Percentiles rank a stretch among this genome's conserved stretches.
Conservation (phyloP, 2,329 filamentous ascomycete genomes). For the Aureobasidium leucospermi region DNA sequence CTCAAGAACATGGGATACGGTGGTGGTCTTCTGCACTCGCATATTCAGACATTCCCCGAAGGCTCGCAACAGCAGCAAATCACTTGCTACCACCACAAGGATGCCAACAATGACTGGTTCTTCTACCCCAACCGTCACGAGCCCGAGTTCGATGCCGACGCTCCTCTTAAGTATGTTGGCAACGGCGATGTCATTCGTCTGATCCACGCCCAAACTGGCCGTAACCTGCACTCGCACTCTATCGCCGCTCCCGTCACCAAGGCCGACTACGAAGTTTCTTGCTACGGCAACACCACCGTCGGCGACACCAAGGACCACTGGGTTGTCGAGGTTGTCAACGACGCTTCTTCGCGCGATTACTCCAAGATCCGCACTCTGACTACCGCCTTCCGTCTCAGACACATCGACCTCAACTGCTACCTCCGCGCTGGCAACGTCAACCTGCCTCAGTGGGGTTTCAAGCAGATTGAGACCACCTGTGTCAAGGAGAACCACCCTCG, state of each 20-base stretch:
- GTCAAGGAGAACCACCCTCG: constrained; percentile 85
- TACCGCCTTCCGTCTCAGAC: constrained; percentile 82
- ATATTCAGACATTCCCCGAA: constrained; percentile 92
- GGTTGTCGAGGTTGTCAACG: constrained; percentile 83
- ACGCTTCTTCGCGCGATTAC: constrained; percentile 79
- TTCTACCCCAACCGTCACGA: constrained; percentile 88
- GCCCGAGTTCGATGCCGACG: constrained; percentile 62
- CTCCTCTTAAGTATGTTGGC: constrained; percentile 63
- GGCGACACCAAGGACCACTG: constrained; percentile 98
- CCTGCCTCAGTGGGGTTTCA: constrained; percentile 98
- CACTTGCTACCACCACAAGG: constrained; percentile 99
- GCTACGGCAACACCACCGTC: constrained; percentile 89
- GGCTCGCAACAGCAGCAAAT: constrained; percentile 92
- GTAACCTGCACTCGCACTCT: constrained; percentile 92
- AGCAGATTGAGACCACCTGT: constrained; percentile 97
- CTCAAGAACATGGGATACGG: constrained; percentile 99
- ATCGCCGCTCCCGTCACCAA: constrained; percentile 86
- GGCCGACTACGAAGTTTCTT: constrained; percentile 84
- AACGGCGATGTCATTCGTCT: constrained; percentile 75
- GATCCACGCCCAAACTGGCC: constrained; percentile 90
- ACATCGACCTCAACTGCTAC: constrained; percentile 80
- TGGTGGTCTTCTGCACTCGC: constrained; percentile 89
- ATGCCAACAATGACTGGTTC: constrained; percentile 99
- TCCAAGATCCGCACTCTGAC: constrained; percentile 85
- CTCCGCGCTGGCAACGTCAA: constrained; percentile 92